Evolutionary conservation across 2,329 filamentous ascomycete genomes (phyloP).

Genomic region (Xylariaceae sp.): DNA sequence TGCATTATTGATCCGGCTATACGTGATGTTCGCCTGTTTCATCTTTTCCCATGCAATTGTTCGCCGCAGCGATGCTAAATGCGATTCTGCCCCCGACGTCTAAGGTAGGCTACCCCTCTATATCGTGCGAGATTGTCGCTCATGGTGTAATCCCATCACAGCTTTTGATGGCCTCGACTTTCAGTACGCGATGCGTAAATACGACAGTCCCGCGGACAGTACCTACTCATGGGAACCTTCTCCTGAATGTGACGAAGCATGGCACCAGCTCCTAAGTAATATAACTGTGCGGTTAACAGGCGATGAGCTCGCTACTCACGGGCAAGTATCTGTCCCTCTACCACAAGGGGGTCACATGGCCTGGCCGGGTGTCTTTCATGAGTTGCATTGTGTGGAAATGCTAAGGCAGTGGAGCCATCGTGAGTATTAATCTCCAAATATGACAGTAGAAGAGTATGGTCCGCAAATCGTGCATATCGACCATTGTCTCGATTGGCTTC

Average conservation of each 20-base stretch:
- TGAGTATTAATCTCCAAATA: neutral
- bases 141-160: too few relatives aligned
- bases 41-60: too few relatives aligned
- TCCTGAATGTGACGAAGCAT: neutral
- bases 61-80: too few relatives aligned
- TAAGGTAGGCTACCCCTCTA: too few relatives aligned
- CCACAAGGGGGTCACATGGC: neutral
- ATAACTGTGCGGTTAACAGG: neutral
- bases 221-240: too few relatives aligned
- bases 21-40: too few relatives aligned
- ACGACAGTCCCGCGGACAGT: too few relatives aligned
- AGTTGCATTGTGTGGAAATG: slow-evolving; percentile 5
- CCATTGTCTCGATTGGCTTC: slow-evolving; percentile 1
- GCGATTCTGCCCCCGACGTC: too few relatives aligned
- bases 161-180: too few relatives aligned
- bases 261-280: slow-evolving; percentile 1
- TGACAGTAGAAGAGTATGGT: neutral
- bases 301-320: neutral
- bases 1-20: too few relatives aligned
- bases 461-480: neutral
- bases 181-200: too few relatives aligned
- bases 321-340: neutral
- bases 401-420: neutral
- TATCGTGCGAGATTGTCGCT: too few relatives aligned
- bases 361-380: slow-evolving; percentile 5